phyloP scores from a whole-genome alignment of 768 basidiomycete genomes.

The Agrocybe praecox region DNA sequence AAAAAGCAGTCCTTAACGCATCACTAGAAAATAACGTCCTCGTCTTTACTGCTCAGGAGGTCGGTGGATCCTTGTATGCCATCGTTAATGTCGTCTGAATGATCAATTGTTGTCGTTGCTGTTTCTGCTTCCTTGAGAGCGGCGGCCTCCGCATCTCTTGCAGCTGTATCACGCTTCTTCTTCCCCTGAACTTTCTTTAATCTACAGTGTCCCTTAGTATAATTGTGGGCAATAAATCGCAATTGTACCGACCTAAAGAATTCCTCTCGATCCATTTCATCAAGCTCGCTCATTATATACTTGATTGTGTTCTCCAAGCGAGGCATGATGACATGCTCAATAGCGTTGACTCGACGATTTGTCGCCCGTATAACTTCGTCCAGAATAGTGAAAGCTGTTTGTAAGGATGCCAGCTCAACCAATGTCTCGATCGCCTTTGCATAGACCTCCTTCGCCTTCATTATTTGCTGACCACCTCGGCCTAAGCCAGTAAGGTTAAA shows the following conservation, averaged over 20 bases:
- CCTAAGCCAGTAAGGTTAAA: conserved; percentile 98
- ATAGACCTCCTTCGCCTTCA: conserved; percentile 95
- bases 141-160: conserved; percentile 26
- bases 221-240: not conserved
- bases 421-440: conserved; percentile 97
- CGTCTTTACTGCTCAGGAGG: conserved; percentile 85
- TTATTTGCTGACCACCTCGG: conserved; percentile 94
- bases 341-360: conserved; percentile 97
- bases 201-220: conserved; percentile 39
- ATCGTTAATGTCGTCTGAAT: conserved; percentile 29
- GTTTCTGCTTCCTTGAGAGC: conserved; percentile 19
- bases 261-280: conserved; percentile 98
- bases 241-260: conserved; percentile 72
- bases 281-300: conserved; percentile 95
- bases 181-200: conserved; percentile 97
- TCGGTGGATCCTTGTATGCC: conserved; percentile 40
- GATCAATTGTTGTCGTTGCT: conserved; percentile 27
- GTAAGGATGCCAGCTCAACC: conserved; percentile 94
- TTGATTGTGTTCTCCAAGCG: conserved; percentile 96
- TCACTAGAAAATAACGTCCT: conserved; percentile 88
- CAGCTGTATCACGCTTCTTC: conserved; percentile 84
- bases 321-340: conserved; percentile 97
- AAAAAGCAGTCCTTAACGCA: not conserved
- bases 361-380: conserved; percentile 99
- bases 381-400: conserved; percentile 97